These are phyloP conservation scores for Bolboschoenoplectus hybrid DNA, from an alignment of 202 grass and related monocot species.

Conservation along the genomic window DNA sequence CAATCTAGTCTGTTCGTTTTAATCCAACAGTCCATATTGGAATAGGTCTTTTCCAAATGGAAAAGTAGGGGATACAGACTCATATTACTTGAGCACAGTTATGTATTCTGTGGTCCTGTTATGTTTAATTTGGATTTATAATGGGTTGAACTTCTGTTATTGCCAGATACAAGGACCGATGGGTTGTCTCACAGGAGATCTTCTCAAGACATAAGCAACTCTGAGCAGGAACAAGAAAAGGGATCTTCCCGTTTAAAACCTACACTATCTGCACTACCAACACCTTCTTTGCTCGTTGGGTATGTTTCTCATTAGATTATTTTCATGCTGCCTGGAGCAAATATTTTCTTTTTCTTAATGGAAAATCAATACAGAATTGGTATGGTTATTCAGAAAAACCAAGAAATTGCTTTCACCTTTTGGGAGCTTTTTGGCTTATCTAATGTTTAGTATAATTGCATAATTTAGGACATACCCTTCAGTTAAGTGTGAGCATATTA, in stretches of 20 bases:
- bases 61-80: not conserved
- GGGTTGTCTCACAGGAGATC: conserved; percentile 58
- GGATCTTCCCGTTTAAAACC: conserved; percentile 70
- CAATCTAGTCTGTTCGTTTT: not conserved
- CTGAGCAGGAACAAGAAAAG: conserved; percentile 74
- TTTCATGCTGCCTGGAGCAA: not conserved
- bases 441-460: not conserved
- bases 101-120: not conserved
- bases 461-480: not conserved
- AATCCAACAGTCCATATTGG: not conserved
- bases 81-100: conserved; percentile 10
- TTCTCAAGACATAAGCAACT: conserved; percentile 57
- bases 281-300: conserved; percentile 91
- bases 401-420: not conserved
- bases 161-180: conserved; percentile 53
- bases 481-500: not conserved
- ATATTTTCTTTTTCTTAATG: not conserved
- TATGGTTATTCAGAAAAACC: not conserved
- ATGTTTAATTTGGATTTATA: conserved; percentile 1
- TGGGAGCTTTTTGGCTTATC: not conserved
- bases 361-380: not conserved
- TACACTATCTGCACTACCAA: conserved; percentile 67
- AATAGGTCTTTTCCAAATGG: no score
- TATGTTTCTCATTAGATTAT: conserved; percentile 42
- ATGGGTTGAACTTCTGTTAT: conserved; percentile 29